Evolutionary conservation across 768 basidiomycete species (phyloP).

Genomic region (Hypholoma fasciculare): DNA sequence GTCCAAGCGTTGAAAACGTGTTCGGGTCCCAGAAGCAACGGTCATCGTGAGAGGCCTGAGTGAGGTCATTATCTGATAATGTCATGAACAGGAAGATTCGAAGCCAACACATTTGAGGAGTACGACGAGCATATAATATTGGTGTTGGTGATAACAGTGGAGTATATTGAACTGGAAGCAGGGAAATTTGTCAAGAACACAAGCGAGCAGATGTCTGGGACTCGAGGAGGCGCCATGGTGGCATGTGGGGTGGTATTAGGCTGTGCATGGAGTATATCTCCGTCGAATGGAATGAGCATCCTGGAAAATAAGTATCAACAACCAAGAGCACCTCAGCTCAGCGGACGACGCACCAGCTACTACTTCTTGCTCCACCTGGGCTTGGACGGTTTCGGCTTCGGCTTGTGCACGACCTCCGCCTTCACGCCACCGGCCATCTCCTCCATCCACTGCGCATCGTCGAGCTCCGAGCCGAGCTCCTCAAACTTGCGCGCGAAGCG

Average conservation of each 20-base stretch:
- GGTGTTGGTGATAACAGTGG: not conserved
- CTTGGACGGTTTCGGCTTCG: constrained; percentile 10
- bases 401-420: constrained; percentile 18
- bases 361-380: constrained; percentile 13
- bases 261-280: not conserved
- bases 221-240: not conserved
- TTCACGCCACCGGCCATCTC: constrained; percentile 24
- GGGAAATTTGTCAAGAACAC: not conserved
- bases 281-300: not conserved
- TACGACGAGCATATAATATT: not conserved
- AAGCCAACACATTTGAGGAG: not conserved
- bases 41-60: too few species aligned
- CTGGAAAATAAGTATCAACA: not conserved
- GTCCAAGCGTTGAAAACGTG: too few species aligned
- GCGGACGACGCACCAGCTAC: not conserved
- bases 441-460: constrained; percentile 26
- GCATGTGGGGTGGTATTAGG: not conserved
- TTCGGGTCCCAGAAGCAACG: too few species aligned
- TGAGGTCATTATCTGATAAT: too few species aligned
- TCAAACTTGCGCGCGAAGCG: constrained; percentile 78
- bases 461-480: constrained; percentile 22
- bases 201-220: not conserved
- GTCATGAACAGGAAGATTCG: not conserved
- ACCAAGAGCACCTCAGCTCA: not conserved
- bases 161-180: not conserved